Conservation (phyloP, 2,329 filamentous ascomycete species). For the Exophiala phaeomuriformis region DNA sequence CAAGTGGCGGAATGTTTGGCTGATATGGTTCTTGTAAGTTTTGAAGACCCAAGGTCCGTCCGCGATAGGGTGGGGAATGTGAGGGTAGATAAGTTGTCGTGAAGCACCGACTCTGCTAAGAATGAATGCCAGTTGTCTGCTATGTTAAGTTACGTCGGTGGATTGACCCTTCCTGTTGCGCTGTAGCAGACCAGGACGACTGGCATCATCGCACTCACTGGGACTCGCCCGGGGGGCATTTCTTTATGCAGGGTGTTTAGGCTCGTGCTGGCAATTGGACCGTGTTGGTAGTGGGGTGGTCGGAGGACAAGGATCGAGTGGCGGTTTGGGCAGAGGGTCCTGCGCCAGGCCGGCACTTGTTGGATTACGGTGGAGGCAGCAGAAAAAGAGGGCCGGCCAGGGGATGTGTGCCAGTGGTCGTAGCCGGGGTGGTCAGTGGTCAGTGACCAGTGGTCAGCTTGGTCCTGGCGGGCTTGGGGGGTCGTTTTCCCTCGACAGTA, state of each 20-base stretch:
- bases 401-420: background rate
- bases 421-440: background rate
- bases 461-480: background rate
- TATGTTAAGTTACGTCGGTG: slow-evolving; percentile 19
- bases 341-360: slow-evolving; percentile 15
- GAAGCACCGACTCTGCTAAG: slow-evolving; percentile 7
- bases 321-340: slow-evolving; percentile 1
- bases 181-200: slow-evolving; percentile 5
- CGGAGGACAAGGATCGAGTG: slow-evolving; percentile 2
- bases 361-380: slow-evolving; percentile 15
- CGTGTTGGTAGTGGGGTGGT: slow-evolving; percentile 9
- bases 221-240: slow-evolving; percentile 2
- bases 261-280: slow-evolving; percentile 10
- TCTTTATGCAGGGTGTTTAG: slow-evolving; percentile 14
- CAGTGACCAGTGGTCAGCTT: background rate
- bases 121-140: background rate
- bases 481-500: background rate
- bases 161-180: slow-evolving; percentile 10
- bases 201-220: slow-evolving; percentile 17
- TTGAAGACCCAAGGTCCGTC: slow-evolving; percentile 10
- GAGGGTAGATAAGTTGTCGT: slow-evolving; percentile 21
- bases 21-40: slow-evolving; percentile 9
- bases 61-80: slow-evolving; percentile 17
- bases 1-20: slow-evolving; percentile 10
- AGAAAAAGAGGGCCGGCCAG: background rate